phyloP scores from a whole-genome alignment of 371 early-diverging fungal genomes.

The Blakeslea trispora region DNA sequence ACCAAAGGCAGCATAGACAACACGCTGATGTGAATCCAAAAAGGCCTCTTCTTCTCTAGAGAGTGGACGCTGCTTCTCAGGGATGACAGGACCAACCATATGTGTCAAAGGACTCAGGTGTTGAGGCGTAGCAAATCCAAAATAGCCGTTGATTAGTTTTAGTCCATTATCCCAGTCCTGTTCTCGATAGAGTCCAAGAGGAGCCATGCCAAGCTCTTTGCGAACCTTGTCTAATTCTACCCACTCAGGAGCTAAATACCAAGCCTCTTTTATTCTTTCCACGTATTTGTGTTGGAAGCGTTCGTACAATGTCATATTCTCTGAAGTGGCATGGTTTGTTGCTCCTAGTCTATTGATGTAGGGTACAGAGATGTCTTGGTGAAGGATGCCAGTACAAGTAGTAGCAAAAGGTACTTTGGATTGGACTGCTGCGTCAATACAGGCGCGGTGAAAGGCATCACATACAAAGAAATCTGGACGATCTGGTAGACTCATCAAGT shows the following conservation, averaged over 20 bases:
- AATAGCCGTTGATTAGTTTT: slow-evolving; percentile 31
- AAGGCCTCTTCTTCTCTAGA: slow-evolving; percentile 11
- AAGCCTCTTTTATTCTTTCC: slow-evolving; percentile 1
- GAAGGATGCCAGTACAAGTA: slow-evolving; percentile 13
- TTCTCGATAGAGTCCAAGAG: background rate
- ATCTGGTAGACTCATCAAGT: background rate
- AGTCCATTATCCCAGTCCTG: slow-evolving; percentile 8
- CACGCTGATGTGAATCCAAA: slow-evolving; percentile 18
- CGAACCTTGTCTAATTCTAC: slow-evolving; percentile 9
- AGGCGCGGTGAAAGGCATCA: slow-evolving; percentile 17
- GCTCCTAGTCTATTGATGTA: slow-evolving; percentile 24
- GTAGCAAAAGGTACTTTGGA: slow-evolving; percentile 12
- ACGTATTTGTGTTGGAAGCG: slow-evolving; percentile 29
- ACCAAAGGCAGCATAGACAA: slow-evolving; percentile 42
- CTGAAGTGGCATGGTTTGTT: slow-evolving; percentile 15
- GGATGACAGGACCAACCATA: slow-evolving; percentile 33
- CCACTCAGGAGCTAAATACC: slow-evolving; percentile 5
- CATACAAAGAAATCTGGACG: slow-evolving; percentile 2
- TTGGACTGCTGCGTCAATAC: slow-evolving; percentile 13
- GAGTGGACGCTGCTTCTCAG: slow-evolving; percentile 6
- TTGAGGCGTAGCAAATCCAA: slow-evolving; percentile 29
- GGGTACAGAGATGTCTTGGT: slow-evolving; percentile 26
- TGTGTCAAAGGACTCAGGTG: slow-evolving; percentile 32
- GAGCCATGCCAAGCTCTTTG: slow-evolving; percentile 6
- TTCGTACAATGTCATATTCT: slow-evolving; percentile 15